Evolutionary conservation across 1,284 basidiomycete genomes (phyloP), one percentile per base, ranked within the genome.

Genomic region (Papiliotrema terrestris): DNA sequence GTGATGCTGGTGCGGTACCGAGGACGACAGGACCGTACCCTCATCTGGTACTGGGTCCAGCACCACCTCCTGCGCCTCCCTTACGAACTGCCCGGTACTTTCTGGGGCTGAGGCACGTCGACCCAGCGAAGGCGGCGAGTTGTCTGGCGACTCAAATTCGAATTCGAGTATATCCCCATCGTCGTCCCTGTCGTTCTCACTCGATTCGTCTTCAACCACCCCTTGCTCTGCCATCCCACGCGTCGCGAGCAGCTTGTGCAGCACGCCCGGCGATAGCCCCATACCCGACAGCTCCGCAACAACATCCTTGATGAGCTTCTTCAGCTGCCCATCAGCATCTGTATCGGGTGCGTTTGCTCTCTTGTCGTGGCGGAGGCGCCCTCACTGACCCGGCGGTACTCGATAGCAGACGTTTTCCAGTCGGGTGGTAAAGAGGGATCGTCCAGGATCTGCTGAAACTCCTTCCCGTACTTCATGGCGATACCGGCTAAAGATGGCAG

Each of bases 291-390:
- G 84, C 74, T 98, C 93, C 17, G 80, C 78, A 0, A 89, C 90
- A 45, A 94, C 85, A 71, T 87, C 83, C 66, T 92, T 91, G 69
- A 98, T 92, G 50, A 96, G 81, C 68, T 91, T 93, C 78, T 98
- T 97, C 61, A 98, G 85, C 87, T 92, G 13, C 17, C 14, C 19
- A 50, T 59, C 37, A 52, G 59, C 51, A 11, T 45, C 38, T 43
- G 39, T 8, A 8, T 11, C 45, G 11, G n/a, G n/a, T n/a, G n/a
- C n/a, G n/a, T n/a, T n/a, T n/a, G n/a, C n/a, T n/a, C n/a, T n/a
- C n/a, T 8, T n/a, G n/a, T 29, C 13, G 19, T 35, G 14, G n/a
- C 54, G 6, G 36, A 11, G 35, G 36, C 29, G n/a, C n/a, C 23
- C 15, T 45, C 9, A 62, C 77, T 47, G 54, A 89, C 89, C 79